Evolutionary conservation across 768 basidiomycete species (phyloP), one percentile per base, ranked within the genome.

Genomic region (Amanita exitialis): DNA sequence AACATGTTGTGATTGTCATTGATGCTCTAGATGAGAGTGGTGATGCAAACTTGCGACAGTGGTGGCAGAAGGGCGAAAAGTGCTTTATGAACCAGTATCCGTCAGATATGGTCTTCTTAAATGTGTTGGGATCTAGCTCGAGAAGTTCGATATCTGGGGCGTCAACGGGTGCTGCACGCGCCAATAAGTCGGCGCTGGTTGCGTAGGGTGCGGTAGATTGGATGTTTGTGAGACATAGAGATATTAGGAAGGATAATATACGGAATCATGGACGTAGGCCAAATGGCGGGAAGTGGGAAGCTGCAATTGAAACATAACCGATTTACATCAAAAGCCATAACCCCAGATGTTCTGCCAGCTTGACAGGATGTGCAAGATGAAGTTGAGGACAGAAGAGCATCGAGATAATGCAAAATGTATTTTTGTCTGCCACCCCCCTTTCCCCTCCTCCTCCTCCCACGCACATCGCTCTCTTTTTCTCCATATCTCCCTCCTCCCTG

Each of bases 41-140:
- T n/a, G n/a, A n/a, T n/a, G 80, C 82, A 57, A 96, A 95, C 0
- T 68, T 62, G 28, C 74, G 72, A 65, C 92, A 96, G 61, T 96
- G 92, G 3, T 65, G 62, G 58, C 93, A 96, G 60, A 82, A 84
- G 0, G 93, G 93, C 1, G 89, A 92, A 62, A 80, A 96, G 64
- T 88, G 85, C 58, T 95, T 91, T 44, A 95, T 70, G 53, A 94
- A 81, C 84, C 83, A 88, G 3, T 80, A 67, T n/a, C 86, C 87
- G 0, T 72, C 58, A 0, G 73, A 58, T 16, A 78, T 72, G 0
- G 77, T 70, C 12, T 68, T 51, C 8, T 75, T 61, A 63, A 90
- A 89, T 54, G 74, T 77, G 42, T 78, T 74, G 3, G 82, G 77
- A 0, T 76, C 81, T 42, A 90, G 75, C 52, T 69, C 62, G 38